Percentiles rank a stretch among this genome's conserved stretches.
These are phyloP conservation scores for Boletus rubroflammeus DNA, from an alignment of 768 basidiomycete genomes.

Conservation along the genomic window DNA sequence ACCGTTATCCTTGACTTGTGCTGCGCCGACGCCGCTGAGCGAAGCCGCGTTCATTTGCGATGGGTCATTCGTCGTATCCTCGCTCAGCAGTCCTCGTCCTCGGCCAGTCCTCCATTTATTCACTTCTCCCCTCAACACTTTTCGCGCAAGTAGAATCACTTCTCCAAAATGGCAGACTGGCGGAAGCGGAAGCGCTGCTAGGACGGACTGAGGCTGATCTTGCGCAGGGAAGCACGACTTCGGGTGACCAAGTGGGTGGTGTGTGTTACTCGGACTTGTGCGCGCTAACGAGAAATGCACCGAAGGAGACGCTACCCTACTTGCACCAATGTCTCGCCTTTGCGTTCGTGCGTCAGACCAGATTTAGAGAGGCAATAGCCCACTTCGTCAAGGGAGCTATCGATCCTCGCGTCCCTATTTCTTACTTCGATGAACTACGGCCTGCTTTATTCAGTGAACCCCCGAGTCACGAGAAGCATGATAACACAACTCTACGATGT, in stretches of 20 bases:
- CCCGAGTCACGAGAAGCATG: not conserved
- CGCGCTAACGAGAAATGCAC: constrained; percentile 7
- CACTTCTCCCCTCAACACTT: constrained; percentile 67
- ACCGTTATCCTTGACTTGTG: not conserved
- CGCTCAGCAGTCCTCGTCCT: constrained; percentile 68
- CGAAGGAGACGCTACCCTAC: constrained; percentile 70
- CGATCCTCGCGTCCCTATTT: constrained; percentile 80
- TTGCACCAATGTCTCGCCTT: constrained; percentile 82
- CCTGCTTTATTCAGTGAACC: constrained; percentile 50
- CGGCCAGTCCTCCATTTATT: constrained; percentile 54
- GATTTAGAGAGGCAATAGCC: constrained; percentile 79
- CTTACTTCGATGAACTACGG: constrained; percentile 75
- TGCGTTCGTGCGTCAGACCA: constrained; percentile 70
- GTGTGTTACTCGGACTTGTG: not conserved
- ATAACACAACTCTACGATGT: not conserved
- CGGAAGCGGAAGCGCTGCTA: constrained; percentile 60
- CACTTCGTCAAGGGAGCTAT: constrained; percentile 74
- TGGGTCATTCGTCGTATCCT: constrained; percentile 44
- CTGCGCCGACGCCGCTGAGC: not conserved
- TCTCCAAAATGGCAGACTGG: constrained; percentile 58
- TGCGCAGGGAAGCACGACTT: constrained; percentile 7
- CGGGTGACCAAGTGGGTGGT: constrained; percentile 9
- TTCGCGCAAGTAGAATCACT: constrained; percentile 70
- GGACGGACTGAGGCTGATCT: constrained; percentile 48
- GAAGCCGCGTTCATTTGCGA: constrained; percentile 4